These are phyloP conservation scores for Verticillium klebahnii DNA, from an alignment of 2,329 filamentous ascomycete species.

Conservation along the genomic window DNA sequence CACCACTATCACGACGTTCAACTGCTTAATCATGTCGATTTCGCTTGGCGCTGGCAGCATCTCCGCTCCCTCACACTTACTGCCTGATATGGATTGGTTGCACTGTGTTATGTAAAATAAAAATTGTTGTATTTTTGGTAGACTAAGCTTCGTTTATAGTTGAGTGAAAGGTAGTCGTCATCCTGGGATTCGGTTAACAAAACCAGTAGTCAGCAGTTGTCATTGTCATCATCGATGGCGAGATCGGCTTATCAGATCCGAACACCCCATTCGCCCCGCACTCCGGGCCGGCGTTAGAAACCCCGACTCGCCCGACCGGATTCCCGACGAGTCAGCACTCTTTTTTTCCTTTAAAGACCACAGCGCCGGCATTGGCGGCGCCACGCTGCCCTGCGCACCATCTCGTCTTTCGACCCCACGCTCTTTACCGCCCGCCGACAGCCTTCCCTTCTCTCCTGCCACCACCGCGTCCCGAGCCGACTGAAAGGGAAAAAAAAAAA, in stretches of 20 bases:
- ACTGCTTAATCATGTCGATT: no score
- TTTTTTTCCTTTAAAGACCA: not conserved
- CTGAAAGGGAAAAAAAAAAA: not conserved
- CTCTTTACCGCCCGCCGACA: not conserved
- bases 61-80: no score
- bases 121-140: no score
- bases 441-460: not conserved
- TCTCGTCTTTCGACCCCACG: not conserved
- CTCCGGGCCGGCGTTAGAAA: not conserved
- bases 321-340: not conserved
- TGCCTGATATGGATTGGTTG: no score
- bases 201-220: no score
- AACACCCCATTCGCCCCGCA: not conserved
- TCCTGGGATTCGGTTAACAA: no score
- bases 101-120: no score
- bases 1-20: no score
- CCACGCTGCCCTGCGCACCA: not conserved
- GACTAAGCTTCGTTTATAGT: no score
- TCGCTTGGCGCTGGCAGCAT: no score
- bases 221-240: no score
- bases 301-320: not conserved
- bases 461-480: not conserved
- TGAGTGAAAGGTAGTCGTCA: no score
- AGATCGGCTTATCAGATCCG: not conserved
- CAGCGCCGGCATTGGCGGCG: not conserved